Conservation (phyloP, 371 early-diverging fungal species). For the Saksenaea oblongispora region DNA sequence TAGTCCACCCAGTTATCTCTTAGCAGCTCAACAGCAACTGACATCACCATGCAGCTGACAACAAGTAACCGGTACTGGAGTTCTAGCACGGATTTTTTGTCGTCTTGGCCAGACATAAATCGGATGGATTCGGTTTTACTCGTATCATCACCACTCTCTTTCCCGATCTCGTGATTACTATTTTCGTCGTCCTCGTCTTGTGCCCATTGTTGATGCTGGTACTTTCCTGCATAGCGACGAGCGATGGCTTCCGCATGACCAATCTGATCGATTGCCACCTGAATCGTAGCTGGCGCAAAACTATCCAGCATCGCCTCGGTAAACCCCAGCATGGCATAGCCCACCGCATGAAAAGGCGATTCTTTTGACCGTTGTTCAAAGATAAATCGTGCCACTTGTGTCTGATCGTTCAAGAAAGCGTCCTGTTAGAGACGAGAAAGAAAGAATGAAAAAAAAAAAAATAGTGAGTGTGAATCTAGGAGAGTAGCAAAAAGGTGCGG, state of each 20-base stretch:
- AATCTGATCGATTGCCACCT: constrained; percentile 13
- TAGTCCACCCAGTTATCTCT: constrained; percentile 31
- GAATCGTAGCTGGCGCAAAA: constrained; percentile 14
- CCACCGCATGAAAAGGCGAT: constrained; percentile 36
- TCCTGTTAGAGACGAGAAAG: constrained; percentile 16
- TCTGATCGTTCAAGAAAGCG: constrained; percentile 28
- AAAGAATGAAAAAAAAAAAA: too few species aligned
- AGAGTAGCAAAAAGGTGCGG: not conserved
- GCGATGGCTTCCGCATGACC: constrained; percentile 7
- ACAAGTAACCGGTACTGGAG: constrained; percentile 24
- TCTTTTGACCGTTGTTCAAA: constrained; percentile 16
- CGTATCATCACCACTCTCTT: not conserved
- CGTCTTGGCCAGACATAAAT: not conserved
- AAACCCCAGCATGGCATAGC: constrained; percentile 27
- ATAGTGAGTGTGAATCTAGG: not conserved
- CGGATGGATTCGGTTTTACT: not conserved
- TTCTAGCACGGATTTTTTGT: not conserved
- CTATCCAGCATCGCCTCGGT: constrained; percentile 26
- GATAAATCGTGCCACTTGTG: constrained; percentile 20
- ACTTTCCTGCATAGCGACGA: not conserved
- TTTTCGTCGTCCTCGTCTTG: not conserved
- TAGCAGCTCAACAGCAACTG: constrained; percentile 32
- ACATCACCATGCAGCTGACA: constrained; percentile 31
- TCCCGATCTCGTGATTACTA: not conserved
- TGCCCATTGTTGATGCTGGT: not conserved